Evolutionary conservation across 352 stramenopile genomes (phyloP), one percentile per base, ranked within the genome.

Genomic region (Globisporangium okanoganense): DNA sequence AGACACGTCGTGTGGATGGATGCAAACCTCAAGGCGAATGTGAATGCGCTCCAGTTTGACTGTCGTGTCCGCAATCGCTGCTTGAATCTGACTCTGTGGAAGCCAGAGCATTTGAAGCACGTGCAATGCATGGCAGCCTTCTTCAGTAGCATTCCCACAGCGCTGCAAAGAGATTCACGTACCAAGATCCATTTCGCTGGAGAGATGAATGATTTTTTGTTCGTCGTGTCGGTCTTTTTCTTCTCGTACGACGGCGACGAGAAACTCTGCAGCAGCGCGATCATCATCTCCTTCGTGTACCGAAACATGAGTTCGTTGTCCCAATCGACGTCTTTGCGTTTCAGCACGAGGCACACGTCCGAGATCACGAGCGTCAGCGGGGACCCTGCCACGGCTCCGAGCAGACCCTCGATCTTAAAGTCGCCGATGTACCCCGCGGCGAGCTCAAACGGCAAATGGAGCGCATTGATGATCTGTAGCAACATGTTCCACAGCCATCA

Each of bases 21-120:
- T 58, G n/a, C n/a, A n/a, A n/a, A 91, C 83, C 78, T 93, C 81
- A 24, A 90, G 70, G 22, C 83, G 83, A 52, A 90, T 60, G 50
- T 91, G 79, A 31, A 90, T 69, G 16, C 74, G 74, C 54, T 93
- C 76, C 38, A 89, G 53, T 38, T 85, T 76, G 14, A 93, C 58
- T 2, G 70, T 86, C 53, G 78, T 90, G 38, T 88, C 71, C 5
- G 75, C 63, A 14, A 83, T 54, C 14, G 80, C 74, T 24, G 75
- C 65, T 53, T 77, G 65, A 25, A 90, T 29, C 51, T 76, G 78
- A 64, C 59, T 78, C 79, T 89, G 44, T 8, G 40, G 1, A 16
- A 51, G 4, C n/a, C 41, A 52, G 16, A 55, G 18, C 18, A 16
- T 41, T n/a, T 3, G 29, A 36, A 52, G 6, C 40, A 60, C 22